A percentile compares a stretch with the other conserved stretches of the same genome.
Conservation (phyloP, 23 red algal species). For the Chondrus crispus region DNA sequence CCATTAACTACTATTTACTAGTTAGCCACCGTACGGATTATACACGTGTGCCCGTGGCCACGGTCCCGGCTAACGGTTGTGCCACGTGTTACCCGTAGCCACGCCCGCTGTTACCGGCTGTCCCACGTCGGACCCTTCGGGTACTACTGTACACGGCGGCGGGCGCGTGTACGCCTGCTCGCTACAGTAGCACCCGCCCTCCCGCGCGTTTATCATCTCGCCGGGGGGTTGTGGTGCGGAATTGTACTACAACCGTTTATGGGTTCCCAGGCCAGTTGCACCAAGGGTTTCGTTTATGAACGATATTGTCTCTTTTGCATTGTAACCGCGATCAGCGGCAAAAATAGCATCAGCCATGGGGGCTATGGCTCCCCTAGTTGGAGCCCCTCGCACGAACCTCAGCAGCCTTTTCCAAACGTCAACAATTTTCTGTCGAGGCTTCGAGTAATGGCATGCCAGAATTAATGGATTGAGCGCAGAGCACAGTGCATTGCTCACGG, state of each 20-base stretch:
- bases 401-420: neutral
- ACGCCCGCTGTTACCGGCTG: too few species aligned
- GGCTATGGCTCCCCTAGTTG: neutral
- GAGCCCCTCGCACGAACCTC: neutral
- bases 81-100: too few species aligned
- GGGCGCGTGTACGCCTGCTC: too few species aligned
- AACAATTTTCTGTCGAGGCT: neutral
- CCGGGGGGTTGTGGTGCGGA: too few species aligned
- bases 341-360: neutral
- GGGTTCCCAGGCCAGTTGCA: neutral
- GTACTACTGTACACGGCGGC: too few species aligned
- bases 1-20: too few species aligned
- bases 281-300: neutral
- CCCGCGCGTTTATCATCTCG: too few species aligned
- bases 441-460: neutral
- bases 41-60: too few species aligned
- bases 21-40: too few species aligned
- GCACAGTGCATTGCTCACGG: neutral
- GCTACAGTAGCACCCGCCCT: too few species aligned
- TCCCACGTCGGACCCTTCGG: too few species aligned
- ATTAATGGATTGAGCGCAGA: neutral
- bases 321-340: neutral
- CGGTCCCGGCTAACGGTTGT: too few species aligned
- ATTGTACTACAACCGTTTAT: constrained; percentile 2
- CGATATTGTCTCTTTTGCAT: neutral